Conservation (phyloP, 2,329 filamentous ascomycete species). For the Phaeosphaeriaceae sp. region DNA sequence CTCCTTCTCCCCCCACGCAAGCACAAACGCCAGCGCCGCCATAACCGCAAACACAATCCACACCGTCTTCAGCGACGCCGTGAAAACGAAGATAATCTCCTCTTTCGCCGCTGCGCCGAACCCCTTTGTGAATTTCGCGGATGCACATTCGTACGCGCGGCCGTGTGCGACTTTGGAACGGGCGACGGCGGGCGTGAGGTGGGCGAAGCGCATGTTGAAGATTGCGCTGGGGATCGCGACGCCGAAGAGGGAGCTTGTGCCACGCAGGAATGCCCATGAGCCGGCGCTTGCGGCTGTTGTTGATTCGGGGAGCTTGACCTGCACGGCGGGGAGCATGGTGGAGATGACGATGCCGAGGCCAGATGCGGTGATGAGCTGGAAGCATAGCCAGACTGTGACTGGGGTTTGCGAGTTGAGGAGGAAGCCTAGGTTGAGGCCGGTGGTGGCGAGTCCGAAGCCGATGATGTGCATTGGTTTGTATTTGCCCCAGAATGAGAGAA, state of each 20-base stretch:
- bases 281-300: constrained; percentile 28
- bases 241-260: constrained; percentile 36
- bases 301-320: constrained; percentile 33
- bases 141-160: constrained; percentile 37
- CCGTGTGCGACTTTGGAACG: constrained; percentile 22
- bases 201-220: constrained; percentile 35
- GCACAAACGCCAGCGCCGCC: constrained; percentile 39
- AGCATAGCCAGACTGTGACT: constrained; percentile 21
- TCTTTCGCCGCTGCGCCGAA: constrained; percentile 19
- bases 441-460: constrained; percentile 29
- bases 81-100: constrained; percentile 46
- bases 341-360: constrained; percentile 36
- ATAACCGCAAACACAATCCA: constrained; percentile 49
- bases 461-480: constrained; percentile 37
- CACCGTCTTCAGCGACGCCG: constrained; percentile 42
- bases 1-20: constrained; percentile 46
- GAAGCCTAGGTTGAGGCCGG: constrained; percentile 27
- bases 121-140: constrained; percentile 21
- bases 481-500: constrained; percentile 29
- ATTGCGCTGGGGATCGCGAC: constrained; percentile 37
- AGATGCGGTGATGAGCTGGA: constrained; percentile 32
- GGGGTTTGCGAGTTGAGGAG: constrained; percentile 18
- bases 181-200: constrained; percentile 8
- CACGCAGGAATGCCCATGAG: constrained; percentile 39
- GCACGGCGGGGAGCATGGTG: constrained; percentile 38